These are phyloP conservation scores for Salinomyces thailandicus DNA, from an alignment of 2,329 filamentous ascomycete species.

Conservation along the genomic window DNA sequence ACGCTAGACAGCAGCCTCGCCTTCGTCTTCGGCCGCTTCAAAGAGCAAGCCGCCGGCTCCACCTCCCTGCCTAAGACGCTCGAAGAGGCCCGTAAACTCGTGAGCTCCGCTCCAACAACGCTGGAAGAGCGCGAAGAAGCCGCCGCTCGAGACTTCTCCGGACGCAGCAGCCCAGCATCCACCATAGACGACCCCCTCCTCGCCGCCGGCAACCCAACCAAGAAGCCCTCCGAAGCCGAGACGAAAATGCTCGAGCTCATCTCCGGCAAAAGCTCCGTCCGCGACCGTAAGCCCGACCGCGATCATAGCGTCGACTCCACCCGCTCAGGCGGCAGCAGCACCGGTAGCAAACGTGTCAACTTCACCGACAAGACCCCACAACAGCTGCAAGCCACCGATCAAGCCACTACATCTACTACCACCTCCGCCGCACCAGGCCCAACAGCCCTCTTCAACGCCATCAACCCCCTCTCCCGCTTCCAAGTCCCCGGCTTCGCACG, in stretches of 20 bases:
- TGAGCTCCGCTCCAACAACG: conserved; percentile 58
- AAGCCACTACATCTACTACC: no score
- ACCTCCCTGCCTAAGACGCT: conserved; percentile 67
- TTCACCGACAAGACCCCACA: conserved; percentile 9
- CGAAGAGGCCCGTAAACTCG: conserved; percentile 82
- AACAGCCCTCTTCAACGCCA: conserved; percentile 19
- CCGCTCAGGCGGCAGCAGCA: conserved; percentile 52
- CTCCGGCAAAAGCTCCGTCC: conserved; percentile 50
- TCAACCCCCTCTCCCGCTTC: conserved; percentile 29
- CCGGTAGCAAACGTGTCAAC: conserved; percentile 47
- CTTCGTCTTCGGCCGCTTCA: conserved; percentile 79
- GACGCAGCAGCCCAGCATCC: conserved; percentile 23
- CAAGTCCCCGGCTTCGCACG: conserved; percentile 24
- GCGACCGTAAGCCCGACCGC: conserved; percentile 51
- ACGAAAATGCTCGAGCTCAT: conserved; percentile 59
- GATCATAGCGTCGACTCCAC: conserved; percentile 70
- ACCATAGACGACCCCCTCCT: conserved; percentile 21
- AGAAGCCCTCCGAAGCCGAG: conserved; percentile 22
- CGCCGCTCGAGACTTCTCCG: conserved; percentile 15
- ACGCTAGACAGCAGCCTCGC: conserved; percentile 89
- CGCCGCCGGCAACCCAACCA: conserved; percentile 16
- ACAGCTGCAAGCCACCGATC: conserved; percentile 6
- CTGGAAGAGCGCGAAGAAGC: conserved; percentile 24
- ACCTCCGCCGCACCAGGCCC: conserved; percentile 6
- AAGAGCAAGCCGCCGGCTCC: conserved; percentile 51